These are phyloP conservation scores for Coemansia sp. DNA, from an alignment of 192 early-diverging fungal genomes.

Conservation along the genomic window DNA sequence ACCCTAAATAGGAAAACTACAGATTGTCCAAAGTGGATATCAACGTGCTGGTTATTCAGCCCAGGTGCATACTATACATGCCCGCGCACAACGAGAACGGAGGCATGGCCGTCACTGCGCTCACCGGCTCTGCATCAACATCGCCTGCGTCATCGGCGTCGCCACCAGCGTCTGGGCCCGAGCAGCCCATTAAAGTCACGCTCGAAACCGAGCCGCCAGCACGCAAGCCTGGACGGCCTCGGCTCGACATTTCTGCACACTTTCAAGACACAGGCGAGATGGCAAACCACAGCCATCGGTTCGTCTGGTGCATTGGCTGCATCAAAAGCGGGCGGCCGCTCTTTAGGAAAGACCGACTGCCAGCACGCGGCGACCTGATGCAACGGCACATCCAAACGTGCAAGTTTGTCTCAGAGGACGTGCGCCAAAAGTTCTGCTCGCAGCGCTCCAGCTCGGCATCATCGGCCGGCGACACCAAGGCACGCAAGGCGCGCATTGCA, in stretches of 20 bases:
- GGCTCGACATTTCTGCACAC: conserved; percentile 50
- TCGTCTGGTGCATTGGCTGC: conserved; percentile 53
- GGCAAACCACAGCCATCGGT: conserved; percentile 55
- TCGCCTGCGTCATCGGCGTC: conserved; percentile 9
- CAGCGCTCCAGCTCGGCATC: conserved; percentile 49
- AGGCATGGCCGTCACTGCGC: conserved; percentile 14
- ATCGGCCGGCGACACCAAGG: conserved; percentile 35
- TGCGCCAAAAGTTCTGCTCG: conserved; percentile 35
- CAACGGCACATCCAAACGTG: conserved; percentile 47
- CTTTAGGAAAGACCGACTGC: conserved; percentile 45
- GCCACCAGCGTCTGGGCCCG: conserved; percentile 14
- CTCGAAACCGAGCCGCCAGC: conserved; percentile 49
- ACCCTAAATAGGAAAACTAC: not conserved
- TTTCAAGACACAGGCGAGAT: conserved; percentile 56
- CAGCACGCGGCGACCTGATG: conserved; percentile 53
- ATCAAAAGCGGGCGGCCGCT: conserved; percentile 48
- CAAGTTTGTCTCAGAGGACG: conserved; percentile 38
- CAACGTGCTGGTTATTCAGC: conserved; percentile 30
- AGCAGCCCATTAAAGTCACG: conserved; percentile 34
- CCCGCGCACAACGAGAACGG: conserved; percentile 35
- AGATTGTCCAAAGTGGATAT: conserved; percentile 45
- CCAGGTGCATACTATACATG: conserved; percentile 26
- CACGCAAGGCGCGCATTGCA: conserved; percentile 33
- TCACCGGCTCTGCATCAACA: conserved; percentile 3
- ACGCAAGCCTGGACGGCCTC: conserved; percentile 52